phyloP scores from a whole-genome alignment of 1,139 yeast species.

The Nakaseomyces nivariensis region DNA sequence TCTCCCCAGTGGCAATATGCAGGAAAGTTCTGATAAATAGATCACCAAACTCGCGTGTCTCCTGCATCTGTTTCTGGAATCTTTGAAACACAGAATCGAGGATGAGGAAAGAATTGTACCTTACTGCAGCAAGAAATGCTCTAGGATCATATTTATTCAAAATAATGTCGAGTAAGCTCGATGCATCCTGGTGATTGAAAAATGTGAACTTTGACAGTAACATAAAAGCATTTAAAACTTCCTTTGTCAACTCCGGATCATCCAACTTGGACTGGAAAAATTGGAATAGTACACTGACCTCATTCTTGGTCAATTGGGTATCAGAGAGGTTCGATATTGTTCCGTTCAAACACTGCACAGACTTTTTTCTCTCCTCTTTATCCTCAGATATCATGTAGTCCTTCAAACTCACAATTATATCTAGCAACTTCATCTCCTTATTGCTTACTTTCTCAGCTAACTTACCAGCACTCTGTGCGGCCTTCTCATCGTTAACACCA shows the following conservation, averaged over 20 bases:
- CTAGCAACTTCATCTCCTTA: conserved; percentile 38
- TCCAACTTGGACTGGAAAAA: conserved; percentile 59
- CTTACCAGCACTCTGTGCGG: conserved; percentile 27
- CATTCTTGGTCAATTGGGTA: conserved; percentile 45
- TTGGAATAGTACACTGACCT: conserved; percentile 53
- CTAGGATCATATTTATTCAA: conserved; percentile 47
- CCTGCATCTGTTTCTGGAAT: conserved; percentile 13
- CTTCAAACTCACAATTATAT: conserved; percentile 47
- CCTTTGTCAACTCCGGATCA: conserved; percentile 47
- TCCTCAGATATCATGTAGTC: conserved; percentile 61
- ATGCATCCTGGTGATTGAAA: conserved; percentile 30
- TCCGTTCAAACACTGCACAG: conserved; percentile 50
- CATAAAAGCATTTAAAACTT: conserved; percentile 47
- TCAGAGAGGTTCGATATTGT: conserved; percentile 36
- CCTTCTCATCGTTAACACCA: conserved; percentile 31
- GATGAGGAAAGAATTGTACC: conserved; percentile 51
- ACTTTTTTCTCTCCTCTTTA: conserved; percentile 31
- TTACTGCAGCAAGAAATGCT: conserved; percentile 52
- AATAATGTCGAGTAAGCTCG: conserved; percentile 36
- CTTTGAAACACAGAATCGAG: conserved; percentile 33
- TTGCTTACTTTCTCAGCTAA: conserved; percentile 29
- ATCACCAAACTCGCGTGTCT: conserved; percentile 26
- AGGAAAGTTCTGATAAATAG: conserved; percentile 47
- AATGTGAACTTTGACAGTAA: conserved; percentile 42
- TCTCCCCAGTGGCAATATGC: conserved; percentile 74